These are phyloP conservation scores for Triticum timopheevii DNA, from an alignment of 176 grass and related monocot species.

Conservation along the genomic window DNA sequence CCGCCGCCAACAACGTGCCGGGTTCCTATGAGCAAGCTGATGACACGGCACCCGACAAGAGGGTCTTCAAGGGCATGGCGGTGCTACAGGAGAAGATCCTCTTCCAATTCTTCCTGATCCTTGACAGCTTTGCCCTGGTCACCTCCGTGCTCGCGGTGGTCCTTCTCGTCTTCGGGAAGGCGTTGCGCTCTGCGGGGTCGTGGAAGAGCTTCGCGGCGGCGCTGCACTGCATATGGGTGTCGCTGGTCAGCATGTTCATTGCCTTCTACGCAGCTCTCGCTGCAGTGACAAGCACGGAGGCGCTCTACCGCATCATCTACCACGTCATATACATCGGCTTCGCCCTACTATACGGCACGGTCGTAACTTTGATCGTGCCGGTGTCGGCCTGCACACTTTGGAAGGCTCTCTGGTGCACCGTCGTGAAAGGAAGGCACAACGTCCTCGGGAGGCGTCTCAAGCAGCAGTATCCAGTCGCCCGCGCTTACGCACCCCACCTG, in stretches of 20 bases:
- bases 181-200: neutral
- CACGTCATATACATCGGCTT: neutral
- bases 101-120: neutral
- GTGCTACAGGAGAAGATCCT: rapidly evolving
- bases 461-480: neutral
- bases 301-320: neutral
- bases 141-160: neutral
- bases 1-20: conserved; percentile 5
- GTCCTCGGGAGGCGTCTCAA: neutral
- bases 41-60: neutral
- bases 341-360: rapidly evolving
- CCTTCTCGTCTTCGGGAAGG: neutral
- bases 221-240: neutral
- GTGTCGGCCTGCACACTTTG: neutral
- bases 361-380: neutral
- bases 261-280: neutral
- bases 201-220: neutral
- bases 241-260: neutral
- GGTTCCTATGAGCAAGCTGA: neutral
- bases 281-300: neutral
- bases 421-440: neutral
- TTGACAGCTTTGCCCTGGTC: neutral
- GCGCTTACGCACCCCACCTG: neutral
- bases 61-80: neutral
- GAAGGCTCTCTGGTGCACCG: neutral